A percentile compares a stretch with the other conserved stretches of the same genome.
Conservation (phyloP, 768 basidiomycete genomes). For the Holtermannia corniformis region DNA sequence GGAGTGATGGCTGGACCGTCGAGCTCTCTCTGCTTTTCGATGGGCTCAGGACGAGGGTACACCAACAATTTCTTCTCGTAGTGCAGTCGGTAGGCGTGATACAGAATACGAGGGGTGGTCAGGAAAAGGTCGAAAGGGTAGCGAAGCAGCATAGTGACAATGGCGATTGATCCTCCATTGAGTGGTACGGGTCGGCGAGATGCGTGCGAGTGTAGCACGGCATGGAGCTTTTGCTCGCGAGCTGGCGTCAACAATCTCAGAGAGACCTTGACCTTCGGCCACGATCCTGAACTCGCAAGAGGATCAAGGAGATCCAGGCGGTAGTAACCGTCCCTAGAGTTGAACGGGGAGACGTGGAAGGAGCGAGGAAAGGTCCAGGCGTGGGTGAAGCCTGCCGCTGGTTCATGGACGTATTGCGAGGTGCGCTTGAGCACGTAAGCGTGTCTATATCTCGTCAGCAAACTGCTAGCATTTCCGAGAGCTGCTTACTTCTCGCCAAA, state of each 20-base stretch:
- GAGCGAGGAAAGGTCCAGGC: conserved; percentile 58
- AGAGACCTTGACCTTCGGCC: conserved; percentile 18
- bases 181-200: conserved; percentile 43
- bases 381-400: conserved; percentile 6
- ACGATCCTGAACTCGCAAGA: conserved; percentile 33
- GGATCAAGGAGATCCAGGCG: conserved; percentile 51
- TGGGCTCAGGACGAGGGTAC: conserved; percentile 55
- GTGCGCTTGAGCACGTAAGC: conserved; percentile 15
- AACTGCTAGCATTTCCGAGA: not conserved
- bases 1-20: not conserved
- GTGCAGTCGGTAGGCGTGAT: conserved; percentile 55
- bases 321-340: conserved; percentile 60
- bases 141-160: conserved; percentile 42
- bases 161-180: not conserved
- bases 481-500: conserved; percentile 52
- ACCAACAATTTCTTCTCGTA: conserved; percentile 53
- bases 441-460: conserved; percentile 10
- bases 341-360: conserved; percentile 72
- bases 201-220: conserved; percentile 47
- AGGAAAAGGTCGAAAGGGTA: conserved; percentile 52
- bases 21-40: conserved; percentile 1
- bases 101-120: conserved; percentile 54
- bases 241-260: conserved; percentile 33
- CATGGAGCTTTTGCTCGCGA: conserved; percentile 49
- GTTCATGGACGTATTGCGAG: conserved; percentile 4